Conservation (phyloP, 768 basidiomycete genomes). For the Terana coerulea region DNA sequence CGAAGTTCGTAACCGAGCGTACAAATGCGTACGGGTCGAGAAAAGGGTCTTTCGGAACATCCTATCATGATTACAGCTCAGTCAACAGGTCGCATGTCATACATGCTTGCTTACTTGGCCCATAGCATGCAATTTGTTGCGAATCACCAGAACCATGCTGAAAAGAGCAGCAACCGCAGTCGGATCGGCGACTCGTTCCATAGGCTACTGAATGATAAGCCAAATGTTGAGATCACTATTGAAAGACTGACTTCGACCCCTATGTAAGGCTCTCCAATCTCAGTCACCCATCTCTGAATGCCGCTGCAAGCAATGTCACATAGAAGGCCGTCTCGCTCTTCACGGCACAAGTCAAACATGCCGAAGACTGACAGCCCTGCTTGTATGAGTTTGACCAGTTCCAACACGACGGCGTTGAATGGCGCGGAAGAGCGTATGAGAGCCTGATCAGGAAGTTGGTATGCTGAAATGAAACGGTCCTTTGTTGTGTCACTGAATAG, state of each 20-base stretch:
- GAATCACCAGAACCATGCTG: conserved; percentile 59
- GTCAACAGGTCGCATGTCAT: not conserved
- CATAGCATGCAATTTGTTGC: conserved; percentile 67
- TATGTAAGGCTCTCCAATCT: conserved; percentile 59
- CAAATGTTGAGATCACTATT: no score
- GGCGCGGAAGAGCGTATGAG: conserved; percentile 25
- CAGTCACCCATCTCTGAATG: conserved; percentile 61
- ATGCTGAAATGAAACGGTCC: conserved; percentile 72
- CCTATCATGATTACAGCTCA: conserved; percentile 12
- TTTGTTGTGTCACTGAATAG: conserved; percentile 66
- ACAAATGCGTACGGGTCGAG: conserved; percentile 60
- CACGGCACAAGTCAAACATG: conserved; percentile 41
- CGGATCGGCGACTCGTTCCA: conserved; percentile 73
- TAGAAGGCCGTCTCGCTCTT: conserved; percentile 58
- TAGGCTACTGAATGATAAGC: no score
- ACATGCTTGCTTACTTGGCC: conserved; percentile 37
- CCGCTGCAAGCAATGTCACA: conserved; percentile 77
- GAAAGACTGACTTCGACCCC: conserved; percentile 51
- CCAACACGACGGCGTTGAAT: conserved; percentile 67
- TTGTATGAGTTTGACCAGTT: conserved; percentile 74
- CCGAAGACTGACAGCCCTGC: conserved; percentile 70
- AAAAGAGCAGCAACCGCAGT: conserved; percentile 65
- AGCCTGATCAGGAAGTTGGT: conserved; percentile 49
- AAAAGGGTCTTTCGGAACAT: conserved; percentile 75
- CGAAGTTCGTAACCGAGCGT: conserved; percentile 39